Evolutionary conservation across 2,329 filamentous ascomycete genomes (phyloP), one percentile per base, ranked within the genome.

Genomic region (Scedosporium dehoogii): DNA sequence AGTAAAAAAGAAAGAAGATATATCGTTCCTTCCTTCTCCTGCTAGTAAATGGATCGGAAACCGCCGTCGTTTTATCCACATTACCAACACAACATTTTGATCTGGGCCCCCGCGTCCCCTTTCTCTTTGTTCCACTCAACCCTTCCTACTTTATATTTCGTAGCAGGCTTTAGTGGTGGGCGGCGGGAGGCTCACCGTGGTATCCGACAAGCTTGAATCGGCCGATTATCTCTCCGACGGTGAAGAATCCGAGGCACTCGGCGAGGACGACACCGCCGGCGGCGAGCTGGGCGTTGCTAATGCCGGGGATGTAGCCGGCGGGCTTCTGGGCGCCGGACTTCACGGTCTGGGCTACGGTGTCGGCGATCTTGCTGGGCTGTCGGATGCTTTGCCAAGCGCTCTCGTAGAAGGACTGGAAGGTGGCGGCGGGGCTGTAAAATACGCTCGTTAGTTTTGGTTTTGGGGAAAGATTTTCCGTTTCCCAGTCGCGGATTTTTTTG

Each of bases 191-290:
- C 74, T 90, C 85, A 73, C 90, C 89, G 76, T 84, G 85, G 84
- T 99, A 99, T 67, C 94, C 94, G 70, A 99, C 83, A 69, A 99
- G 76, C 89, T 99, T 97, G 80, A 94, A 86, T 72, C 92, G 85
- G 71, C 94, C 94, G 71, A 99, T 87, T 76, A 99, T 97, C 84
- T 97, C 92, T 67, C 94, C 94, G 62, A 97, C 85, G 65, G 92
- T 96, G 84, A 97, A 99, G 85, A 99, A 99, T 65, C 94, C 94
- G 68, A 99, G 78, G 59, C 91, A 84, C 80, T 99, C 93, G 63
- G 92, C 92, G 58, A 82, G 78, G 65, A 97, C 80, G 64, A 99
- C 89, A 69, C 89, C 90, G 64, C 83, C 88, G 61, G 88, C 78
- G 62, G 84, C 83, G 69, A 93, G 74, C 76, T 96, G 88, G 69